phyloP scores from a whole-genome alignment of 768 basidiomycete species.

The Favolaschia claudopus region DNA sequence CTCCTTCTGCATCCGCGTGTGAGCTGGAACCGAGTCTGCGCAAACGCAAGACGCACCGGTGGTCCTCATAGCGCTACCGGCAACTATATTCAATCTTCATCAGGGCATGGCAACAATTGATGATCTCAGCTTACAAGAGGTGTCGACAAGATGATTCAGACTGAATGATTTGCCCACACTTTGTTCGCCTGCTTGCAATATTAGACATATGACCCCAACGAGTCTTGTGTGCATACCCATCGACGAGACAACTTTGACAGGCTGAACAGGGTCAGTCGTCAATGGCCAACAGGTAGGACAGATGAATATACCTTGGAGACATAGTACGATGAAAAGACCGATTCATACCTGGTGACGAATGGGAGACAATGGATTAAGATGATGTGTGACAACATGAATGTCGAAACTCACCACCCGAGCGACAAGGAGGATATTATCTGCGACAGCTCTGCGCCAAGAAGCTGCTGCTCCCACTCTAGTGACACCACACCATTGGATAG shows the following conservation, averaged over 20 bases:
- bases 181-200: conserved; percentile 55
- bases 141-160: conserved; percentile 67
- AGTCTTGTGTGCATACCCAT: conserved; percentile 50
- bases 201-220: background rate
- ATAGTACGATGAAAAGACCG: conserved; percentile 69
- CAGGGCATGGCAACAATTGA: background rate
- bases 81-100: conserved; percentile 36
- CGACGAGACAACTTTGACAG: conserved; percentile 68
- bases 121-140: conserved; percentile 45
- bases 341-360: no score
- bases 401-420: conserved; percentile 48
- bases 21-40: no score
- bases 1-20: no score
- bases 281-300: background rate
- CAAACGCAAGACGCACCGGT: conserved; percentile 40
- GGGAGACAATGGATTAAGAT: background rate
- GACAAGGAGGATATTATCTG: conserved; percentile 61
- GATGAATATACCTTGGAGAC: conserved; percentile 51
- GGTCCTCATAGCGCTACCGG: conserved; percentile 70
- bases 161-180: conserved; percentile 69
- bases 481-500: conserved; percentile 61
- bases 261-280: conserved; percentile 44
- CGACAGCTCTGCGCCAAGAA: conserved; percentile 65
- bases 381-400: background rate
- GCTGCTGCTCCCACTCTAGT: conserved; percentile 52